Base-by-base conservation (phyloP, 192 early-diverging fungal genomes). In the Podila horticola region DNA sequence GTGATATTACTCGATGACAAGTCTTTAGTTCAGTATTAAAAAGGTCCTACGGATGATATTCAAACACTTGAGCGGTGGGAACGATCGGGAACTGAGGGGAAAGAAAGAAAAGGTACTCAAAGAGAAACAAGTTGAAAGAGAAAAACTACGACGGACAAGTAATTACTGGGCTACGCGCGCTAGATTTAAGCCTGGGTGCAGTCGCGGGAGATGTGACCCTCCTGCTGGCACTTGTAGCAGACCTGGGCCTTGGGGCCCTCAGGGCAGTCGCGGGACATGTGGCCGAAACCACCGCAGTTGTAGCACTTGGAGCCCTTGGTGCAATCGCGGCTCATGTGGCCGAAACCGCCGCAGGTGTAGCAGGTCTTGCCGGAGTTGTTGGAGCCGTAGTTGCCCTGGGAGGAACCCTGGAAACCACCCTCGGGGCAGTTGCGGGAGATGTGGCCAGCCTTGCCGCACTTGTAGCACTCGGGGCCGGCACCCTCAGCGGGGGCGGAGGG, bases 201-300 rank as follows among this genome's bases (percentile, higher is more conserved):
- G 72, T 82, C 71, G 30, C 83, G 83, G 45, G 83, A 84, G 68
- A 88, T 86, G 70, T 89, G 87, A 64, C 87, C 87, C 67, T 71
- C 70, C 61, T 86, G 76, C 72, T 84, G 79, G 71, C 87, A 88
- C 79, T 86, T 88, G 84, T 86, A 88, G 79, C 87, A 88, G 36
- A 72, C 68, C 84, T 86, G 86, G 77, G 85, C 87, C 73, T 82
- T 84, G 52, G 79, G 84, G 62, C 84, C 84, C 62, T 83, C 82
- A 58, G 84, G 28, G 72, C 85, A 83, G 33, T 71, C 66, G 62
- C 75, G 69, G 48, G 75, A 79, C 51, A 83, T 83, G 72, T 84
- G 83, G 52, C 83, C 83, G 50, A 71, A 62, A 50, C 66, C 61
- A 33, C 83, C 83, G 72, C 83, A 84, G 74, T 84, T 84, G 83